phyloP scores from a whole-genome alignment of 805 yeast species.

The Lipomyces yamanashiensis region DNA sequence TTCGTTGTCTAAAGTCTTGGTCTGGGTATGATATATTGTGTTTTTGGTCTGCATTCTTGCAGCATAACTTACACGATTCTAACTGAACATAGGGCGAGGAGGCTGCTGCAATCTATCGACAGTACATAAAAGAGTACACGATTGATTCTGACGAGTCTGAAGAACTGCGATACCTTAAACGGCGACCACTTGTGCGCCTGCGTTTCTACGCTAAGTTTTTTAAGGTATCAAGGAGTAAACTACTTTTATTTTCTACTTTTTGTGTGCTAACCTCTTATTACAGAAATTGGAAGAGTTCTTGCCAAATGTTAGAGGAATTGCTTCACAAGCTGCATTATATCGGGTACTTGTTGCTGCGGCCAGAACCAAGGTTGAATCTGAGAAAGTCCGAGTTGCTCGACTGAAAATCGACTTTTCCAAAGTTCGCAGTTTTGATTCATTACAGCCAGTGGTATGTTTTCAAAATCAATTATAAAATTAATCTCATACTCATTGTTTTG shows the following conservation, averaged over 20 bases:
- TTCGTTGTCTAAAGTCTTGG: conserved; percentile 19
- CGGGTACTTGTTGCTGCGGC: conserved; percentile 34
- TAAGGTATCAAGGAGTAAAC: conserved; percentile 25
- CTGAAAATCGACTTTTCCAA: conserved; percentile 29
- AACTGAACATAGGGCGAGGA: conserved; percentile 27
- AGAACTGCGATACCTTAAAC: conserved; percentile 31
- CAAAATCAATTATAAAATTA: not conserved
- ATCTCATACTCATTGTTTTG: not conserved
- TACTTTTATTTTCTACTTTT: not conserved
- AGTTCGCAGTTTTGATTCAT: conserved; percentile 33
- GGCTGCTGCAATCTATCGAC: conserved; percentile 35
- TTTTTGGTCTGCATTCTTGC: not conserved
- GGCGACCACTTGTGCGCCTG: conserved; percentile 40
- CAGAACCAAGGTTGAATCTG: conserved; percentile 35
- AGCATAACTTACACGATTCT: not conserved
- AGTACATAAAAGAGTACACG: conserved; percentile 31
- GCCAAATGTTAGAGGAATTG: conserved; percentile 33
- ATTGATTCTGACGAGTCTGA: conserved; percentile 35
- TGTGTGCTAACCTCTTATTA: not conserved
- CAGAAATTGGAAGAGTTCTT: conserved; percentile 36
- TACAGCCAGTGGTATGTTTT: conserved; percentile 33
- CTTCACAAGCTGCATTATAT: conserved; percentile 29
- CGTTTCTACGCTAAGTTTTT: conserved; percentile 39
- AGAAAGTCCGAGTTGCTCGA: conserved; percentile 29
- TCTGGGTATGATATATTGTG: conserved; percentile 23